These are phyloP conservation scores for Cladosporium sp. DNA, from an alignment of 2,329 filamentous ascomycete genomes.

Conservation along the genomic window DNA sequence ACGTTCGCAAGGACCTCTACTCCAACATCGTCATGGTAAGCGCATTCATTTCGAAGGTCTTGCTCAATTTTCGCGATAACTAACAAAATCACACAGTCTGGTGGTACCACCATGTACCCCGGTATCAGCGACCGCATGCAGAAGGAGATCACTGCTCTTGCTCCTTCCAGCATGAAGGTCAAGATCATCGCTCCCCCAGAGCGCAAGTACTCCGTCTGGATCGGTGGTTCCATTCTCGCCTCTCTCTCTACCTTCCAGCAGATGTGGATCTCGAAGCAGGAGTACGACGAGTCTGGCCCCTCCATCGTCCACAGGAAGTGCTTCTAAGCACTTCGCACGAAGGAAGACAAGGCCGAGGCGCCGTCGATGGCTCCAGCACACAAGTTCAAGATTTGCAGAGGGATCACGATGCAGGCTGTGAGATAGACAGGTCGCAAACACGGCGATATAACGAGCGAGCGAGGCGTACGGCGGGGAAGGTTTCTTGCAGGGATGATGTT, in stretches of 20 bases:
- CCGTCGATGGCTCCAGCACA: conserved; percentile 11
- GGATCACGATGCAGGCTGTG: conserved; percentile 11
- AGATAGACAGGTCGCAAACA: conserved; percentile 13
- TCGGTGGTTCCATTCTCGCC: conserved; percentile 99
- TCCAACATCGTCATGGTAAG: conserved; percentile 99
- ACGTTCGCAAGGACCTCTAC: conserved; percentile 99
- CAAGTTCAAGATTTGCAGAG: conserved; percentile 4
- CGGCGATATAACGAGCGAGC: conserved; percentile 12
- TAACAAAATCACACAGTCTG: conserved; percentile 63
- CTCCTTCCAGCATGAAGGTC: conserved; percentile 99
- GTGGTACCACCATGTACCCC: conserved; percentile 99
- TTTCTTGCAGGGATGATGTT: conserved; percentile 1
- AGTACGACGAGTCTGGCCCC: conserved; percentile 99
- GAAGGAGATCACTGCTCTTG: conserved; percentile 99
- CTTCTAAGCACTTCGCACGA: conserved; percentile 69
- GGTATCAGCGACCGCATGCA: conserved; percentile 99
- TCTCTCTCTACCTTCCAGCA: conserved; percentile 99
- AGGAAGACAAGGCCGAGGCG: conserved; percentile 10
- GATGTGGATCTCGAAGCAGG: conserved; percentile 99
- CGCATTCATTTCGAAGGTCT: conserved; percentile 24
- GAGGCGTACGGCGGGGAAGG: conserved; percentile 5
- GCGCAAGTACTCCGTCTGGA: conserved; percentile 99
- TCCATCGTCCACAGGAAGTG: conserved; percentile 99
- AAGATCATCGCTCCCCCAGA: conserved; percentile 99
- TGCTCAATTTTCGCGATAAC: conserved; percentile 3